phyloP scores from a whole-genome alignment of 345 rosid species.

The Sisymbrium altissimum region DNA sequence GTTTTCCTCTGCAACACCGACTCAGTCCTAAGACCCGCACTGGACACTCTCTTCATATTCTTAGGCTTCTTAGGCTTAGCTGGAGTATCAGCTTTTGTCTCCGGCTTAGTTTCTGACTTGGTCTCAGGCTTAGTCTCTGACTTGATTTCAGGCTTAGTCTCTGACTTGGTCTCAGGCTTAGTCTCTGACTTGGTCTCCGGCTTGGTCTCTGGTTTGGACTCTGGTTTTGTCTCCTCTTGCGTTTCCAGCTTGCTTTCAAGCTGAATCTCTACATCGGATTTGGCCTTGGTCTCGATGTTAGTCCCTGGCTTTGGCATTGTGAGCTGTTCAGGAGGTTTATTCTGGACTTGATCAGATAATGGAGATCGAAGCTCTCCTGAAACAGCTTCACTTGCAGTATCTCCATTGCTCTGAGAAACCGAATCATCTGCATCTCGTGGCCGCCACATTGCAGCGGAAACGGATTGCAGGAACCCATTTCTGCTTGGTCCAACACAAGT shows the following conservation, averaged over 20 bases:
- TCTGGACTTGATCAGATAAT: slow-evolving; percentile 42
- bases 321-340: slow-evolving; percentile 68
- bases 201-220: slow-evolving; percentile 11
- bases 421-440: slow-evolving; percentile 33
- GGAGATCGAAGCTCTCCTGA: slow-evolving; percentile 40
- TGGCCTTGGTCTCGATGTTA: slow-evolving; percentile 12
- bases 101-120: background rate
- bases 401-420: slow-evolving; percentile 46
- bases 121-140: background rate
- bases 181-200: slow-evolving; percentile 29
- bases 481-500: slow-evolving; percentile 79
- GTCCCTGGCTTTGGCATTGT: slow-evolving; percentile 42
- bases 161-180: background rate
- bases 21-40: slow-evolving; percentile 68
- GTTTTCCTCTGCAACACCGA: slow-evolving; percentile 74
- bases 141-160: too few relatives aligned
- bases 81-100: slow-evolving; percentile 20
- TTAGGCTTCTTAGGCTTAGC: slow-evolving; percentile 49
- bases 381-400: slow-evolving; percentile 37
- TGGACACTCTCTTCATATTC: slow-evolving; percentile 60
- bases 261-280: slow-evolving; percentile 4
- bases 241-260: slow-evolving; percentile 12
- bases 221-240: slow-evolving; percentile 5
- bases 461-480: slow-evolving; percentile 65
- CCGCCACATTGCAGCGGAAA: slow-evolving; percentile 80